A percentile compares a stretch with the other conserved stretches of the same genome.
These are phyloP conservation scores for Neolentinus lepideus DNA, from an alignment of 1,284 basidiomycete genomes.

Conservation along the genomic window DNA sequence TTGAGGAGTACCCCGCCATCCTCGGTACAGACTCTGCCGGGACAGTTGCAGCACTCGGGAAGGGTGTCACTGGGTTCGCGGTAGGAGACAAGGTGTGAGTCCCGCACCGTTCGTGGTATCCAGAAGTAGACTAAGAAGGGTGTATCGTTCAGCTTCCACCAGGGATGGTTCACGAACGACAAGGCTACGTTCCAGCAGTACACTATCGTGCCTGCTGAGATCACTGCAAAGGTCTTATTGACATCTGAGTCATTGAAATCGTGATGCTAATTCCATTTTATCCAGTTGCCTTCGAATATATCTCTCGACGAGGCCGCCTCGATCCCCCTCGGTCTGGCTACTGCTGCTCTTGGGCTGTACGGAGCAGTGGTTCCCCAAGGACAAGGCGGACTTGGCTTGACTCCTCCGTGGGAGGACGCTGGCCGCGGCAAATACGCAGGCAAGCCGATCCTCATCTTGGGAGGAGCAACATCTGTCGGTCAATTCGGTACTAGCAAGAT, in stretches of 20 bases:
- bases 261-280: background rate
- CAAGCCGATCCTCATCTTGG: background rate
- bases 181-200: slow-evolving; percentile 18
- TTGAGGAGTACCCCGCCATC: slow-evolving; percentile 30
- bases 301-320: slow-evolving; percentile 30
- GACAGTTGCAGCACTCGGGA: slow-evolving; percentile 43
- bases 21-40: slow-evolving; percentile 55
- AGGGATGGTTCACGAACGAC: slow-evolving; percentile 8
- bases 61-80: slow-evolving; percentile 37
- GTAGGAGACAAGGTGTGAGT: slow-evolving; percentile 51
- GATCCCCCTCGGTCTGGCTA: slow-evolving; percentile 8
- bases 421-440: background rate
- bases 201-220: slow-evolving; percentile 9
- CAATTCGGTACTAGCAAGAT: background rate
- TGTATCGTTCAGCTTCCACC: slow-evolving; percentile 10
- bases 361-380: background rate
- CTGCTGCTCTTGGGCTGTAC: slow-evolving; percentile 5
- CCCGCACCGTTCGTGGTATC: background rate
- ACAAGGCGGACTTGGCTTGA: background rate
- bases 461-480: background rate
- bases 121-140: background rate
- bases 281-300: slow-evolving; percentile 26
- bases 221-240: slow-evolving; percentile 13
- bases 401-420: background rate
- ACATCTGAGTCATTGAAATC: too few relatives aligned